Percentiles rank a stretch among this genome's conserved stretches.
These are phyloP conservation scores for Nemania abortiva DNA, from an alignment of 2,329 filamentous ascomycete species.

Conservation along the genomic window DNA sequence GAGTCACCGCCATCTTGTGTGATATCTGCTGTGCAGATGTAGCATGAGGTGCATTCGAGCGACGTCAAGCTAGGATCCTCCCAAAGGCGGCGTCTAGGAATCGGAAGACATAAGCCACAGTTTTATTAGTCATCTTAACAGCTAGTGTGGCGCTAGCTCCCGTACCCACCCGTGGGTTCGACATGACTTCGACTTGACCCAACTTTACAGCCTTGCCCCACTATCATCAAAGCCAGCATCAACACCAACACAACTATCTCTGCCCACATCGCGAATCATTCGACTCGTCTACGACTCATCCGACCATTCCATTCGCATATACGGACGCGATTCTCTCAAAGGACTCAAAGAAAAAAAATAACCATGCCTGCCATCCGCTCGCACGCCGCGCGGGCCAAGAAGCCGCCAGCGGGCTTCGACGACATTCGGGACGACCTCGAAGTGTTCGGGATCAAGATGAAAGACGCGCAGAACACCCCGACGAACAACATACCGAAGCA, in stretches of 20 bases:
- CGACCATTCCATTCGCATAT: neutral
- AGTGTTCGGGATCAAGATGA: conserved; percentile 91
- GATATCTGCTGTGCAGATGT: conserved; percentile 53
- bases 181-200: neutral
- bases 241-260: conserved; percentile 8
- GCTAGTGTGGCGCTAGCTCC: neutral
- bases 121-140: conserved; percentile 40
- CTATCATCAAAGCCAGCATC: conserved; percentile 40
- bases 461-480: conserved; percentile 92
- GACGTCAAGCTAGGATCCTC: conserved; percentile 49
- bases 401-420: conserved; percentile 86
- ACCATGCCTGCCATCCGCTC: conserved; percentile 77
- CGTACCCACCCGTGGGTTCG: conserved; percentile 31
- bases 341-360: neutral
- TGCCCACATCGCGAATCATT: neutral
- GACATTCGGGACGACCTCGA: conserved; percentile 90
- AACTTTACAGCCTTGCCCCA: conserved; percentile 50
- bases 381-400: conserved; percentile 80
- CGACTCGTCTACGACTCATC: neutral
- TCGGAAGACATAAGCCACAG: conserved; percentile 42
- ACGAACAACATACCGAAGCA: conserved; percentile 83
- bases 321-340: conserved; percentile 30
- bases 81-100: conserved; percentile 34
- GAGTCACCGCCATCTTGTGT: conserved; percentile 84
- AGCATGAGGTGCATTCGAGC: conserved; percentile 48